Evolutionary conservation across 164 flowering plant genomes (phyloP).

Genomic region (grape (Vitis vinifera)): ASM3070453v1 NC_081823.1:2364001-2364500

Average conservation of each 20-base stretch:
- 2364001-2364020: not conserved
- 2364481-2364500: too few relatives aligned
- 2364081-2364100: not conserved
- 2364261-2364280: too few relatives aligned
- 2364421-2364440: too few relatives aligned
- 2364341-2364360: too few relatives aligned
- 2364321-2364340: too few relatives aligned
- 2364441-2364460: too few relatives aligned
- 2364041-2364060: not conserved
- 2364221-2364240: not conserved
- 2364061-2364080: not conserved
- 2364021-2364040: not conserved
- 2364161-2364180: constrained; percentile 62
- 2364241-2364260: not conserved
- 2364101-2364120: constrained; percentile 1
- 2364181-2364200: constrained; percentile 72
- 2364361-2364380: too few relatives aligned
- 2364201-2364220: not conserved
- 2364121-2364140: constrained; percentile 71
- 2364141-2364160: constrained; percentile 78
- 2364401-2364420: too few relatives aligned
- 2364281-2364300: too few relatives aligned
- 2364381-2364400: too few relatives aligned
- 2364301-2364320: too few relatives aligned
- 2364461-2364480: too few relatives aligned